Percentiles rank a stretch among this genome's conserved stretches.
phyloP scores from a whole-genome alignment of 495 filamentous ascomycete genomes.

The Diplogelasinospora grovesii region DNA sequence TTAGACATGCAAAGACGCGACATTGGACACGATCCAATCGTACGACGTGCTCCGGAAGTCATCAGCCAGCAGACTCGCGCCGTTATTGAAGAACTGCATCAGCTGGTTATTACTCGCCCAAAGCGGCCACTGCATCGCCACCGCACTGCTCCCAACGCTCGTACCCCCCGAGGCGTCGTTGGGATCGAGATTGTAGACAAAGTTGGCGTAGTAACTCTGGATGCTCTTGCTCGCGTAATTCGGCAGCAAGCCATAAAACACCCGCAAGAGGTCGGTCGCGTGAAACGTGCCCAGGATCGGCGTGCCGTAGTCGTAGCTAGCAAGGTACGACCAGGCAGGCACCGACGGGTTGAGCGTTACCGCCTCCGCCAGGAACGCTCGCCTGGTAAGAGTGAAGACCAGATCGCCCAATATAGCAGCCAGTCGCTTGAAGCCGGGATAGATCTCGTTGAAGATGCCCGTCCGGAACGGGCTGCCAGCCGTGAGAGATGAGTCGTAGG shows the following conservation, averaged over 20 bases:
- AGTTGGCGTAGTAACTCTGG: conserved; percentile 58
- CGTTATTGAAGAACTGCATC: conserved; percentile 49
- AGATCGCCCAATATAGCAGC: conserved; percentile 70
- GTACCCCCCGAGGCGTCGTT: conserved; percentile 42
- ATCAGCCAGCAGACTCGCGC: conserved; percentile 44
- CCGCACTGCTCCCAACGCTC: conserved; percentile 21
- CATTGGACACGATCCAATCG: conserved; percentile 43
- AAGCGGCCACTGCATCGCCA: conserved; percentile 52
- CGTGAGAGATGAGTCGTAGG: conserved; percentile 44
- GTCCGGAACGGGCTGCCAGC: conserved; percentile 63
- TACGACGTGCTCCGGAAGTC: conserved; percentile 49
- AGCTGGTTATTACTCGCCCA: conserved; percentile 46
- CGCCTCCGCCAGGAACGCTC: conserved; percentile 45
- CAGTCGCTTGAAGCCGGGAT: conserved; percentile 69
- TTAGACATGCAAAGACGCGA: conserved; percentile 45
- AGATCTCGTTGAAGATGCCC: conserved; percentile 54
- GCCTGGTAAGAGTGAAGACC: conserved; percentile 58
- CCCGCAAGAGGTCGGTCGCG: conserved; percentile 57
- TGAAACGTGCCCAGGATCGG: conserved; percentile 70
- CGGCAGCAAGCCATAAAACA: conserved; percentile 55
- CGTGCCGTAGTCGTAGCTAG: conserved; percentile 60
- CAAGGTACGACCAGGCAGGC: conserved; percentile 63
- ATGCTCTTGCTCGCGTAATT: conserved; percentile 55
- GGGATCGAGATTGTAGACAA: conserved; percentile 59
- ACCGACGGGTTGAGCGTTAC: conserved; percentile 44